phyloP scores from a whole-genome alignment of 1,284 basidiomycete genomes.

The Amylostereum areolatum region DNA sequence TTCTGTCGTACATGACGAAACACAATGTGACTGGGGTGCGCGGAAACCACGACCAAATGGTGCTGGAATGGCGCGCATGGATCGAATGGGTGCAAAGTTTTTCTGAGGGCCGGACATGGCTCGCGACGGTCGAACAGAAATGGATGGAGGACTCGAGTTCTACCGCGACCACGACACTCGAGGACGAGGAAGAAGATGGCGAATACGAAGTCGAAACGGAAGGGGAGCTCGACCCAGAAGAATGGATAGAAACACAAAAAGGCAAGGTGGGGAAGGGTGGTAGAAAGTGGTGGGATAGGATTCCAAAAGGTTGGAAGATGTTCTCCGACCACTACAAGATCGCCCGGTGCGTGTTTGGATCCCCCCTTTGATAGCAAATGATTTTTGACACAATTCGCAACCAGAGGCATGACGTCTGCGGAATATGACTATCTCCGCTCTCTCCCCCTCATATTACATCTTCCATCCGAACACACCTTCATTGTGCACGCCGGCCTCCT shows the following conservation, averaged over 20 bases:
- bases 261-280: conserved; percentile 26
- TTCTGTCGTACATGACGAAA: conserved; percentile 59
- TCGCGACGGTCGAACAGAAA: conserved; percentile 36
- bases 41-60: conserved; percentile 87
- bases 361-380: background rate
- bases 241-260: conserved; percentile 38
- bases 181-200: background rate
- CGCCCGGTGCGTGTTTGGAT: conserved; percentile 40
- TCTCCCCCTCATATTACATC: conserved; percentile 69
- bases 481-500: conserved; percentile 83
- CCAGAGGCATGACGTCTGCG: conserved; percentile 43
- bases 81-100: conserved; percentile 52
- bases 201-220: conserved; percentile 12
- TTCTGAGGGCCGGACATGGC: conserved; percentile 32
- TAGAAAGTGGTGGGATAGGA: conserved; percentile 40
- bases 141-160: conserved; percentile 28
- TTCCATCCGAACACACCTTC: conserved; percentile 72
- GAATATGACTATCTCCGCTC: conserved; percentile 66
- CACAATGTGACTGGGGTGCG: conserved; percentile 70
- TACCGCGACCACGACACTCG: background rate
- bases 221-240: conserved; percentile 30
- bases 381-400: background rate
- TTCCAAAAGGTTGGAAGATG: conserved; percentile 57
- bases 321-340: conserved; percentile 72
- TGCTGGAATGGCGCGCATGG: conserved; percentile 85